phyloP scores from a whole-genome alignment of 148 eudicot species.

The Vaccinium darrowii region DNA sequence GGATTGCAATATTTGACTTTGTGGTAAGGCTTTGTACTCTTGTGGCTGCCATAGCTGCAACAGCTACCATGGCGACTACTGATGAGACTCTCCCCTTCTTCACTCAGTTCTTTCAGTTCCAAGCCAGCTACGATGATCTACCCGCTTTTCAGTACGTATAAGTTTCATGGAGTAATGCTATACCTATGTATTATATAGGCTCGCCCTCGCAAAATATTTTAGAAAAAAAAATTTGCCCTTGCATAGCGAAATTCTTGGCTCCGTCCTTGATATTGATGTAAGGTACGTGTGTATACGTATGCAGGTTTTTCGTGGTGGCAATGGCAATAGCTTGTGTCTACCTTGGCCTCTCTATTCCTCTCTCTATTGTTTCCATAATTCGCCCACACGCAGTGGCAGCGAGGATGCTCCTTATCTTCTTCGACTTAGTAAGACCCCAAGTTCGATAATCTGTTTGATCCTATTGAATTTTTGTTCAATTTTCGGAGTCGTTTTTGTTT shows the following conservation, averaged over 20 bases:
- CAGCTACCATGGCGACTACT: constrained; percentile 24
- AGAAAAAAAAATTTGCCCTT: too few species aligned
- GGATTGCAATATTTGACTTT: constrained; percentile 43
- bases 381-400: constrained; percentile 67
- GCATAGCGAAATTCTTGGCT: too few species aligned
- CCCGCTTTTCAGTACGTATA: constrained; percentile 23
- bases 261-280: background rate
- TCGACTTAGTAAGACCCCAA: constrained; percentile 55
- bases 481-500: background rate
- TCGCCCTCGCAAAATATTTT: too few species aligned
- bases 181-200: background rate
- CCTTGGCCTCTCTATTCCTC: constrained; percentile 65
- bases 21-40: constrained; percentile 32
- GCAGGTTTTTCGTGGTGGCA: constrained; percentile 82
- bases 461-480: too few species aligned
- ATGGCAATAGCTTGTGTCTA: constrained; percentile 58
- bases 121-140: constrained; percentile 27
- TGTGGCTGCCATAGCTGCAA: constrained; percentile 19
- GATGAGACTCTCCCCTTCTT: constrained; percentile 29
- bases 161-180: background rate
- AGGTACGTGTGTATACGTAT: background rate
- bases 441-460: too few species aligned
- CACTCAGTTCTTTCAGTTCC: constrained; percentile 32
- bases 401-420: constrained; percentile 60
- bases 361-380: constrained; percentile 77